phyloP scores from a whole-genome alignment of 1,284 basidiomycete species.

The Ceratobasidium sp. region DNA sequence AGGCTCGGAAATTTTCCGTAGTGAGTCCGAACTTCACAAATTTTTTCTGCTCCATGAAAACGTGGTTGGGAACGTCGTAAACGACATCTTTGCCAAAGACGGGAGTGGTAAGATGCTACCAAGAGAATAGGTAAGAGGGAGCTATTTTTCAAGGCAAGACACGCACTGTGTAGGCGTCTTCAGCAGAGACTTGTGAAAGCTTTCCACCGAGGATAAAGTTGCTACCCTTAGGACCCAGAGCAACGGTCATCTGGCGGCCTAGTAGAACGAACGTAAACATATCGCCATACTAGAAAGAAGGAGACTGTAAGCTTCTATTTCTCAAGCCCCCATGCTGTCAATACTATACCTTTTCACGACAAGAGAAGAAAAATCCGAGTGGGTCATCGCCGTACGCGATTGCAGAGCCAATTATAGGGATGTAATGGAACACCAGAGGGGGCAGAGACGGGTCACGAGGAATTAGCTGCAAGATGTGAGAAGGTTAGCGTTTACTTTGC shows the following conservation, averaged over 20 bases:
- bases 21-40: slow-evolving; percentile 96
- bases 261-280: slow-evolving; percentile 96
- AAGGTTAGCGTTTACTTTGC: neutral
- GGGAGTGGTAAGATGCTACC: slow-evolving; percentile 86
- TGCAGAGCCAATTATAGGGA: slow-evolving; percentile 82
- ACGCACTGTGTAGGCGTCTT: slow-evolving; percentile 91
- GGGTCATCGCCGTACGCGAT: slow-evolving; percentile 83
- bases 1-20: slow-evolving; percentile 89
- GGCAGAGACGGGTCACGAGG: slow-evolving; percentile 70
- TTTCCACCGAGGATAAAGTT: slow-evolving; percentile 96
- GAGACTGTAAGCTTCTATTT: neutral
- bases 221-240: slow-evolving; percentile 91
- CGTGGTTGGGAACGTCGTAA: slow-evolving; percentile 95
- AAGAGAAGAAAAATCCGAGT: slow-evolving; percentile 76
- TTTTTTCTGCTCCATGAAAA: slow-evolving; percentile 99
- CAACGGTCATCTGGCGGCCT: slow-evolving; percentile 90
- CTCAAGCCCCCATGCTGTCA: neutral
- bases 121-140: slow-evolving; percentile 9
- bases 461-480: slow-evolving; percentile 56
- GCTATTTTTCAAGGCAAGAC: neutral
- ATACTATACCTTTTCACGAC: slow-evolving; percentile 78
- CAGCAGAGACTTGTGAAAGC: slow-evolving; percentile 90
- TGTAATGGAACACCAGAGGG: slow-evolving; percentile 80
- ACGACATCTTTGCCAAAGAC: slow-evolving; percentile 98
- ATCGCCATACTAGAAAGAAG: slow-evolving; percentile 62